Base-by-base conservation (phyloP, 305 asterid species). In the Fraxinus nigra region DNA sequence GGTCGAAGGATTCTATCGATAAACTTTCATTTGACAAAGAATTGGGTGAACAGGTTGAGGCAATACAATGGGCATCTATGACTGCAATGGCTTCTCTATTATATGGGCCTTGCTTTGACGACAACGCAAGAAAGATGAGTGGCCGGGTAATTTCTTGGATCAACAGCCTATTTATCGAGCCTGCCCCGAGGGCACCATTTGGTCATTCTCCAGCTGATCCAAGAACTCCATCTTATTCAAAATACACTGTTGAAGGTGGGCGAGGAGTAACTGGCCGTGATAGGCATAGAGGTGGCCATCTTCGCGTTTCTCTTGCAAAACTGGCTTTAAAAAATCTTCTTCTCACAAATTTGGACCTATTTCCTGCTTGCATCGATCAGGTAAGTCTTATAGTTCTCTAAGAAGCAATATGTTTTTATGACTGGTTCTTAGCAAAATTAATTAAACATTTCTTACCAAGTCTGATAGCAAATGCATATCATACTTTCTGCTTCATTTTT, bases 281-380 rank as follows among this genome's bases (percentile, higher is more conserved):
- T 86, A 92, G 97, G 90, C 97, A 93, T 83, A 92, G 97, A 90
- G 99, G 99, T 80, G 97, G 99, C 79, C 98, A 92, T 80, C 97
- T 90, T 86, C 92, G 98, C 38, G 95, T 95, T 80, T 90, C 93
- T 87, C 94, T 97, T 26, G 99, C 99, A 73, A 97, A 97, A 88
- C 80, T 91, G 87, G 98, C 98, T 88, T 86, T 97, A 83, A 97
- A 93, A 84, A 93, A 97, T 86, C 97, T 97, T 83, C 98, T 97
- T 78, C 97, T 97, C 80, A 95, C 98, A 77, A 97, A 97, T 88
- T 88, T 97, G 97, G 99, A 95, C 86, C 90, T 97, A 59, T 95
- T 97, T 86, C 99, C 98, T 56, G 98, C 99, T 82, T 97, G 99
- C 95, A 97, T 97, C 83, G 99, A 97, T 88, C 99, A 96, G 99